Conservation (phyloP, 805 yeast species). For the Hanseniaspora jakobsenii region DNA sequence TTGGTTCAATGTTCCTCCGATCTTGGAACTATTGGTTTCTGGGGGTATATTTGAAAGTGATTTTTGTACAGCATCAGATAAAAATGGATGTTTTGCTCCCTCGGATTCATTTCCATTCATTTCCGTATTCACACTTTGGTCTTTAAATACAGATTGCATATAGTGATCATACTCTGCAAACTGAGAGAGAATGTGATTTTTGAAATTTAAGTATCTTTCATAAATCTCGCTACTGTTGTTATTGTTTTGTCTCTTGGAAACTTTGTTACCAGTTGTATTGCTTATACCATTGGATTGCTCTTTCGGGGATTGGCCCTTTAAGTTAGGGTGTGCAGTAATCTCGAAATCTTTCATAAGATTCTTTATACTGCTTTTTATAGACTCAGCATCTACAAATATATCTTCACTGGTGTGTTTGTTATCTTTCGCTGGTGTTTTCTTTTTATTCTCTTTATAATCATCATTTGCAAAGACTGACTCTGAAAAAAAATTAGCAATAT, state of each 20-base stretch:
- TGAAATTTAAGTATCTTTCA: slow-evolving; percentile 4
- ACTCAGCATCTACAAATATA: not conserved
- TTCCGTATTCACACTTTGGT: not conserved
- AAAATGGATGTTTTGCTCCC: too few relatives aligned
- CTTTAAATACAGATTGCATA: slow-evolving; percentile 1
- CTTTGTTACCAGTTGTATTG: not conserved
- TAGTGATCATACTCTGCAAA: slow-evolving; percentile 8
- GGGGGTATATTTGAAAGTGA: too few relatives aligned
- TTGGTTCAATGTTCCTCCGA: too few relatives aligned
- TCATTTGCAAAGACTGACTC: slow-evolving; percentile 3
- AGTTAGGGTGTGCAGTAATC: too few relatives aligned
- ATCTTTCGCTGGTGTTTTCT: not conserved
- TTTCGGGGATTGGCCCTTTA: too few relatives aligned
- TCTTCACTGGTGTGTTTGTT: not conserved
- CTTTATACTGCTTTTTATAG: not conserved
- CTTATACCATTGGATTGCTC: too few relatives aligned
- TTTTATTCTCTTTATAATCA: slow-evolving; percentile 4
- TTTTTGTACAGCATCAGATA: too few relatives aligned
- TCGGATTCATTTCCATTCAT: not conserved
- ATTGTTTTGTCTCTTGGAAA: not conserved
- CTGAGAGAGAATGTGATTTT: not conserved
- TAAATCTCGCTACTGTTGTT: slow-evolving; percentile 2
- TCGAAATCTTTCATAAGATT: not conserved
- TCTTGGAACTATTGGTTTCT: too few relatives aligned
- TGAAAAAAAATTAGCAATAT: slow-evolving; percentile 8